Conservation (phyloP, 2,329 filamentous ascomycete species). For the Didymella lethalis region DNA sequence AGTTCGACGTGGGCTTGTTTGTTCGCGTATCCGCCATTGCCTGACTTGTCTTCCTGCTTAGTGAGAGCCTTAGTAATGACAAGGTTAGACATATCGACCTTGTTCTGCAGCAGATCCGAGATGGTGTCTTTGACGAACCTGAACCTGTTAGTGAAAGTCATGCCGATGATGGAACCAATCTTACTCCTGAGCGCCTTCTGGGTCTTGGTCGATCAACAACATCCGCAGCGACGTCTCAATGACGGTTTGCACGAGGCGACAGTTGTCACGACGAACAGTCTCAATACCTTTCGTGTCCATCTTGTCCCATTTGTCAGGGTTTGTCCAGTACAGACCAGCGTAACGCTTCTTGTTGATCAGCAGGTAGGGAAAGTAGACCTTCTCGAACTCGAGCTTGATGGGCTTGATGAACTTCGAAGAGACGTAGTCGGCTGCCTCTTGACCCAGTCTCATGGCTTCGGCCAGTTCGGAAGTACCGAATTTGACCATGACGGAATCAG, state of each 20-base stretch:
- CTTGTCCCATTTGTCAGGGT: constrained; percentile 93
- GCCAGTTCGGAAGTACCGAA: constrained; percentile 88
- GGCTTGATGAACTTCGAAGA: constrained; percentile 93
- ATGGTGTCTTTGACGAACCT: constrained; percentile 98
- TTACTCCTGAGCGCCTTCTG: constrained; percentile 91
- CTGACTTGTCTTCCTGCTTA: constrained; percentile 62
- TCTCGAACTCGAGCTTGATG: constrained; percentile 99
- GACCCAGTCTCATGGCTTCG: constrained; percentile 92
- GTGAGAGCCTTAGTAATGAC: constrained; percentile 98
- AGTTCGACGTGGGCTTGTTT: constrained; percentile 98
- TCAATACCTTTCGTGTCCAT: constrained; percentile 99
- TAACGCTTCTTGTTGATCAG: constrained; percentile 99
- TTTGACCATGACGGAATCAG: constrained; percentile 99
- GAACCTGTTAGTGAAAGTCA: constrained; percentile 6
- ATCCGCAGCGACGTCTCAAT: constrained; percentile 96
- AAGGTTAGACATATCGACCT: constrained; percentile 97
- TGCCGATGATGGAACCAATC: constrained; percentile 46
- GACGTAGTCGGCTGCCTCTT: constrained; percentile 88
- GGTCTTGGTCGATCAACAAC: constrained; percentile 92
- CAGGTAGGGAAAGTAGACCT: constrained; percentile 97
- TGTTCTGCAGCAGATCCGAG: constrained; percentile 93
- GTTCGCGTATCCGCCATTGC: constrained; percentile 69
- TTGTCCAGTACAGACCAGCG: constrained; percentile 97
- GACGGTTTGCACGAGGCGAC: constrained; percentile 91
- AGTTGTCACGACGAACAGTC: constrained; percentile 96